A percentile compares a stretch with the other conserved stretches of the same genome.
Conservation (phyloP, 176 grass and related monocot species). For the Cocos nucifera region DNA sequence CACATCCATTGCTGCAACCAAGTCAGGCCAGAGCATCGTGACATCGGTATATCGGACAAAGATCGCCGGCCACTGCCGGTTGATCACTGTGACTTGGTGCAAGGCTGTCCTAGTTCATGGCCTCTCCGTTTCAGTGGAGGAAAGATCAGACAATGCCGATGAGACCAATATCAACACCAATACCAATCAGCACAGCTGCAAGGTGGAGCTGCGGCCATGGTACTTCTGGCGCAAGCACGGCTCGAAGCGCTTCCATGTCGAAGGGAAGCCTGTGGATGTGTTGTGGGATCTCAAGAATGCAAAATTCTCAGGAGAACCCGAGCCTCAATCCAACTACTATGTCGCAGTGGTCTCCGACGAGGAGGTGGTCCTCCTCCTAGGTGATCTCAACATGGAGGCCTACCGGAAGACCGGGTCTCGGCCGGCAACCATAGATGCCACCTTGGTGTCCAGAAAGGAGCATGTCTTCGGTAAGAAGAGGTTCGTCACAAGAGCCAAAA, state of each 20-base stretch:
- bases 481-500: constrained; percentile 53
- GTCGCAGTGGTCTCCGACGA: constrained; percentile 38
- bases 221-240: constrained; percentile 72
- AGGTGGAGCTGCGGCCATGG: constrained; percentile 67
- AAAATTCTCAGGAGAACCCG: constrained; percentile 33
- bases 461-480: constrained; percentile 54
- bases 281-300: constrained; percentile 71
- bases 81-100: constrained; percentile 66
- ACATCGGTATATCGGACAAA: constrained; percentile 80
- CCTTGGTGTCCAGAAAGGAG: constrained; percentile 50
- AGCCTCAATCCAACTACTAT: constrained; percentile 56
- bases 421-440: constrained; percentile 29
- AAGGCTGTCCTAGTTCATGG: constrained; percentile 51
- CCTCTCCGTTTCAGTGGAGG: constrained; percentile 41
- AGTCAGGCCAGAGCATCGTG: constrained; percentile 40
- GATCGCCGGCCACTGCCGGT: constrained; percentile 62
- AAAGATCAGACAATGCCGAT: not conserved
- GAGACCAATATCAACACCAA: constrained; percentile 5
- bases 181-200: constrained; percentile 22
- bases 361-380: constrained; percentile 61
- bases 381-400: constrained; percentile 48
- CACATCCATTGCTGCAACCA: constrained; percentile 6
- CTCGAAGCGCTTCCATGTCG: constrained; percentile 39
- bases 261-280: constrained; percentile 38
- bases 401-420: constrained; percentile 31